Conservation (phyloP, 371 early-diverging fungal species). For the Polyrhizophydium stewartii region DNA sequence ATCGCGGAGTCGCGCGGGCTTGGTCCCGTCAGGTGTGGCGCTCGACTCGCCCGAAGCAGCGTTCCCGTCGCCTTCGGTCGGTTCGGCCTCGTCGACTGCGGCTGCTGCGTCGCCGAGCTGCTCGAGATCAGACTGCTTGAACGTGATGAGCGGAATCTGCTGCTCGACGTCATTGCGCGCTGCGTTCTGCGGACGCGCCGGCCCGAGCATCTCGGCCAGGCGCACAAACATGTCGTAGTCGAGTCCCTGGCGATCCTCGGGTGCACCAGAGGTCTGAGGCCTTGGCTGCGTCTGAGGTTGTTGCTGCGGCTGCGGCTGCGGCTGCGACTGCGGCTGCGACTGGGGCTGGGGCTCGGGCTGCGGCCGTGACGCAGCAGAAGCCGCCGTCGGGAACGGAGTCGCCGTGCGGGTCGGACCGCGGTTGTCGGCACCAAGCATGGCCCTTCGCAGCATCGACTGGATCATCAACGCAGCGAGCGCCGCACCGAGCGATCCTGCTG, state of each 20-base stretch:
- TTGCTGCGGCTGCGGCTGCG: too few relatives aligned
- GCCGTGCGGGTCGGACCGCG: too few relatives aligned
- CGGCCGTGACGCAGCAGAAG: too few relatives aligned
- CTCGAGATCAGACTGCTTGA: neutral
- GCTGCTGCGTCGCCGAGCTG: neutral
- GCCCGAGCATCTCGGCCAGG: slow-evolving; percentile 35
- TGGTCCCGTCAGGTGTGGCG: too few relatives aligned
- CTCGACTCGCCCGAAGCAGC: neutral
- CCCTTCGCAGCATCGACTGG: too few relatives aligned
- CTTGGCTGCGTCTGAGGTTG: neutral
- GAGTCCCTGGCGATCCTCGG: neutral
- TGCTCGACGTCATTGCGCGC: slow-evolving; percentile 19
- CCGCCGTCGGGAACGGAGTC: too few relatives aligned
- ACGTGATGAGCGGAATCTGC: slow-evolving; percentile 25
- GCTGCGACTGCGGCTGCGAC: too few relatives aligned
- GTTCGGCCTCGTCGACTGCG: neutral
- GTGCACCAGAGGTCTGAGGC: neutral
- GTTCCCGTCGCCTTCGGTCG: neutral
- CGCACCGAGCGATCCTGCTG: too few relatives aligned
- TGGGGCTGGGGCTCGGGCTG: too few relatives aligned
- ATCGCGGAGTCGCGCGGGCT: neutral
- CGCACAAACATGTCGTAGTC: slow-evolving; percentile 29
- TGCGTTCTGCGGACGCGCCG: slow-evolving; percentile 34
- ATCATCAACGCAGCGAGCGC: too few relatives aligned
- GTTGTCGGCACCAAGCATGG: too few relatives aligned